phyloP scores from a whole-genome alignment of 768 basidiomycete genomes.

The Kwoniella dendrophila region DNA sequence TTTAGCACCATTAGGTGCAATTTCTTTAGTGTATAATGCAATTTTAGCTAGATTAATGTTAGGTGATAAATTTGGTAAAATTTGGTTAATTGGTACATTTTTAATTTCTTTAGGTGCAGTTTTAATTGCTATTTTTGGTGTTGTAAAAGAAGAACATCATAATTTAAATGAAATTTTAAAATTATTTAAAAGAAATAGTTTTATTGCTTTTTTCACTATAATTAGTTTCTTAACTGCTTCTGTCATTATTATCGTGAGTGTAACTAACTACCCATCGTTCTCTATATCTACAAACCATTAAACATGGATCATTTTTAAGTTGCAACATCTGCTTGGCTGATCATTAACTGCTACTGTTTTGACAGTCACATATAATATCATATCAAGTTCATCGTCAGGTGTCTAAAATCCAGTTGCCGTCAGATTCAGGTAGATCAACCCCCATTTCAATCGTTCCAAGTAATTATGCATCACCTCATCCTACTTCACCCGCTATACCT shows the following conservation, averaged over 20 bases:
- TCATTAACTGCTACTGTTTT: not conserved
- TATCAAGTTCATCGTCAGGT: conserved; percentile 60
- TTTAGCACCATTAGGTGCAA: conserved; percentile 87
- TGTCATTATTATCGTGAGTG: conserved; percentile 65
- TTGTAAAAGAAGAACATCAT: conserved; percentile 83
- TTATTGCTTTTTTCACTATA: conserved; percentile 77
- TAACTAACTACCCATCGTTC: not conserved
- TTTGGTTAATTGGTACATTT: conserved; percentile 82
- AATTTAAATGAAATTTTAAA: conserved; percentile 79
- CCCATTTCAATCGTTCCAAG: conserved; percentile 27
- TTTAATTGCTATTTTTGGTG: conserved; percentile 86
- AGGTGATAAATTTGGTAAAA: conserved; percentile 79
- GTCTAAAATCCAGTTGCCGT: conserved; percentile 23
- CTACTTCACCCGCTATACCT: conserved; percentile 36
- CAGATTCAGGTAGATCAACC: conserved; percentile 20
- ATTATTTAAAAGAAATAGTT: conserved; percentile 74
- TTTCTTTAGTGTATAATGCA: conserved; percentile 93
- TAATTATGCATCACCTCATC: conserved; percentile 43
- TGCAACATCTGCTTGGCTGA: too few species aligned
- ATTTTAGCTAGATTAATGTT: conserved; percentile 82
- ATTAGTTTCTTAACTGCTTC: conserved; percentile 66
- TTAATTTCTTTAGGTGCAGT: conserved; percentile 86
- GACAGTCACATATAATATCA: conserved; percentile 73
- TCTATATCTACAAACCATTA: not conserved
- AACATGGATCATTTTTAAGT: too few species aligned